Percentiles rank a stretch among this genome's conserved stretches.
phyloP scores from a whole-genome alignment of 768 basidiomycete genomes.

The Sarcodon sp. region DNA sequence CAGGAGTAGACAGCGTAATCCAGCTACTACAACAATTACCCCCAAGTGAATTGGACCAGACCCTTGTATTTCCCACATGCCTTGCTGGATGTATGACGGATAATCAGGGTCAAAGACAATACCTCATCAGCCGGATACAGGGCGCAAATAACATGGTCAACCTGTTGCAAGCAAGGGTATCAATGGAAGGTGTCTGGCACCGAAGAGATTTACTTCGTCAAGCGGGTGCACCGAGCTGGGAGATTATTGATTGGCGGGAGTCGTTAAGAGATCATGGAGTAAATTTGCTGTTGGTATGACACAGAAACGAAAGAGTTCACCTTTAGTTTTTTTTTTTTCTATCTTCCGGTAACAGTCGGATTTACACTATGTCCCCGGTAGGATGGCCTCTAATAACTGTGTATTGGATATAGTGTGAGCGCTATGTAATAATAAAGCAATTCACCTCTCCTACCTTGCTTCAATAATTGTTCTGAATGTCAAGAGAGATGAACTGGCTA shows the following conservation, averaged over 20 bases:
- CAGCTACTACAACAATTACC: constrained; percentile 40
- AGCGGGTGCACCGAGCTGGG: constrained; percentile 3
- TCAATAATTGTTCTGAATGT: too few relatives aligned
- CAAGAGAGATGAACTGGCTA: too few relatives aligned
- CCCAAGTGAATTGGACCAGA: constrained; percentile 49
- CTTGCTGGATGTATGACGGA: constrained; percentile 66
- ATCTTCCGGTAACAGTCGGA: too few relatives aligned
- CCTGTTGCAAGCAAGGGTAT: constrained; percentile 10
- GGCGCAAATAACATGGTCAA: constrained; percentile 12
- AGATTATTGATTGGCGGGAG: constrained; percentile 14
- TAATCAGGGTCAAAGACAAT: constrained; percentile 20
- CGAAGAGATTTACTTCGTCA: constrained; percentile 6
- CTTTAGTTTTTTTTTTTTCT: background rate
- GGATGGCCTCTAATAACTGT: too few relatives aligned
- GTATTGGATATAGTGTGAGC: too few relatives aligned
- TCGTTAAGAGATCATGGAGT: constrained; percentile 11
- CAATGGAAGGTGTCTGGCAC: constrained; percentile 13
- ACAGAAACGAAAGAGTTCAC: background rate
- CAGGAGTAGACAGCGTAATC: constrained; percentile 41
- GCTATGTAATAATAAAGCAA: too few relatives aligned
- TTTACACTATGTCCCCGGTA: too few relatives aligned
- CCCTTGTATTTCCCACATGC: constrained; percentile 60
- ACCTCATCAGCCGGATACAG: constrained; percentile 4
- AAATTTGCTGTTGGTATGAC: constrained; percentile 9
- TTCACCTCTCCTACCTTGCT: too few relatives aligned